phyloP scores from a whole-genome alignment of 176 grass and related monocot genomes.

The Themeda triandra region DNA sequence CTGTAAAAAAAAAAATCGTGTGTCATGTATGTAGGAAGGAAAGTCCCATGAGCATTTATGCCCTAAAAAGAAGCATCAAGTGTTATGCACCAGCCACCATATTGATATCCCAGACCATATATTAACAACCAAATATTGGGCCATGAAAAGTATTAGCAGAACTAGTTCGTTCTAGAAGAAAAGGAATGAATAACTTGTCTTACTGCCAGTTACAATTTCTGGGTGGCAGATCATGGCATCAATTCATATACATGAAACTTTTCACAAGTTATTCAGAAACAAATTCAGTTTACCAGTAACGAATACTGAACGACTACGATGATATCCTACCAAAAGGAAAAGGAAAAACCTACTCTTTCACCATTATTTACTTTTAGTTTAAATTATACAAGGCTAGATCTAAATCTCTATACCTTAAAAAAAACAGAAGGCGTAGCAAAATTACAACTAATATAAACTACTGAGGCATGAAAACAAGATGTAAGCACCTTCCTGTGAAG shows the following conservation, averaged over 20 bases:
- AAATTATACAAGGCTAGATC: neutral
- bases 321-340: neutral
- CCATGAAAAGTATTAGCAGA: neutral
- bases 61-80: neutral
- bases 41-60: neutral
- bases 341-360: neutral
- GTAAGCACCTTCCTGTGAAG: constrained; percentile 79
- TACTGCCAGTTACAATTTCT: neutral
- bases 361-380: neutral
- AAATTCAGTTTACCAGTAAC: neutral
- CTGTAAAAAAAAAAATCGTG: neutral
- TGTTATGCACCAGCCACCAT: neutral
- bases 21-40: neutral
- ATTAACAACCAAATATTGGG: neutral
- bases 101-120: neutral
- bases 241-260: neutral
- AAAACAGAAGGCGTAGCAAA: neutral
- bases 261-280: neutral
- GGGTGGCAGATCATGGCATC: neutral
- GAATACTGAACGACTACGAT: neutral
- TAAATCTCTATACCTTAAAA: neutral
- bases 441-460: neutral
- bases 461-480: constrained; percentile 2
- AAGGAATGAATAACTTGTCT: neutral
- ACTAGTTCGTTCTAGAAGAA: neutral